Evolutionary conservation across 495 filamentous ascomycete genomes (phyloP), one percentile per base, ranked within the genome.

Genomic region (Trypethelium eluteriae): DNA sequence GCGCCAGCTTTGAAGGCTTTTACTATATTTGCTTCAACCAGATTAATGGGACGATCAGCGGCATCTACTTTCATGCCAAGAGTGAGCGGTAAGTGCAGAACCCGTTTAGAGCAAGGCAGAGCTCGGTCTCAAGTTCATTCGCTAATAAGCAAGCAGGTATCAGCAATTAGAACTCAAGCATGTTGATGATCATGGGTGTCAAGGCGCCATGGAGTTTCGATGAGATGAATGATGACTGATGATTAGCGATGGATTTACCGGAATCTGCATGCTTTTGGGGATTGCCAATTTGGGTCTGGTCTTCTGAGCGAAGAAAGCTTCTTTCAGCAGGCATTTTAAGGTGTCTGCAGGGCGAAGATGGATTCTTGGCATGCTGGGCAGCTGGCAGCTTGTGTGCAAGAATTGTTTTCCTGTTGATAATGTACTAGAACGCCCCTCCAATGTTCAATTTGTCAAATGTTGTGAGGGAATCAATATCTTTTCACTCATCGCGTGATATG

Each of bases 21-120:
- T 99, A 99, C 74, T 99, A 98, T 71, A 98, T 99, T 66, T 97
- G 93, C 78, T 99, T 98, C 79, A 96, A 97, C 74, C 95, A 98
- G 78, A 79, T 90, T 12, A 79, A 83, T 36, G 94, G 94, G 16
- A 88, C 81, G 41, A 88, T 99, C 16, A 90, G 84, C 71, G 95
- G 95, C 10, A 96, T 96, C 62, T 99, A 99, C 76, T 99, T 96
- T 76, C 95, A 99, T 78, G 88, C 92, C 38, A 96, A 92, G 81
- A 98, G 92, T 75, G 93, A 98, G 77, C 92, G 92, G 90, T 96
- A 80, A 77, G 89, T 83, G 56, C 56, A 67, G 35, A 16, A 62
- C 11, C 9, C 66, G 67, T 39, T 69, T 46, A 59, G 56, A 67
- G 73, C 77, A 65, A 25, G 25, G 25, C 25, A 25, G 25, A 25